Evolutionary conservation across 2,329 filamentous ascomycete species (phyloP).

Genomic region (Exophiala oligosperma): DNA sequence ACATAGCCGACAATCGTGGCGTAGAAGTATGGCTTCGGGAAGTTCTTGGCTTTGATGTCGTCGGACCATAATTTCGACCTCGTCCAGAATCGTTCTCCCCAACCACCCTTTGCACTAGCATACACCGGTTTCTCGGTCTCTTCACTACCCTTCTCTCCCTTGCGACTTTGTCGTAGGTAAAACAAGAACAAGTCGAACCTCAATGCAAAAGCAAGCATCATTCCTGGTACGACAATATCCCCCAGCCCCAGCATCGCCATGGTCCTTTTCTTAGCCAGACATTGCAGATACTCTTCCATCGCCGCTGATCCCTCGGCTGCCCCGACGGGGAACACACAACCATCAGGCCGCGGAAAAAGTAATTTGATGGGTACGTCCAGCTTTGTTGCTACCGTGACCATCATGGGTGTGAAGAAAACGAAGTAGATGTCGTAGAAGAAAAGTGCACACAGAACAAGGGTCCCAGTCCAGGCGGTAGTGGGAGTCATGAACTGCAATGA

Average conservation of each 20-base stretch:
- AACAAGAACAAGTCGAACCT: constrained; percentile 88
- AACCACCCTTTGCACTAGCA: constrained; percentile 65
- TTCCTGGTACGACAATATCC: constrained; percentile 90
- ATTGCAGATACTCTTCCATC: constrained; percentile 28
- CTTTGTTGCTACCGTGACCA: constrained; percentile 71
- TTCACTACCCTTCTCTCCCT: constrained; percentile 25
- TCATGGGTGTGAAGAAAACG: constrained; percentile 55
- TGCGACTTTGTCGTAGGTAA: constrained; percentile 65
- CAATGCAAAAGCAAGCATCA: constrained; percentile 83
- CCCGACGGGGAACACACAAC: constrained; percentile 36
- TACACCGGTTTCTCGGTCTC: constrained; percentile 38
- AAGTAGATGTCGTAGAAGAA: constrained; percentile 93
- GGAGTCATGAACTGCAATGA: constrained; percentile 83
- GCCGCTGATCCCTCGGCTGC: constrained; percentile 36
- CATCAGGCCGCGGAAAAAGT: constrained; percentile 68
- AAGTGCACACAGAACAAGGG: constrained; percentile 71
- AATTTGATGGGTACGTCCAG: constrained; percentile 93
- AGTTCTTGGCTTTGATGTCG: constrained; percentile 49
- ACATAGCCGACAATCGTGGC: constrained; percentile 76
- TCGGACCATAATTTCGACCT: constrained; percentile 35
- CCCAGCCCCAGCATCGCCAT: constrained; percentile 83
- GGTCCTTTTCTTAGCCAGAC: constrained; percentile 34
- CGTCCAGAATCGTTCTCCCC: constrained; percentile 85
- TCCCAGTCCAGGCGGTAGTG: constrained; percentile 81
- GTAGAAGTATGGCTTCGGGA: constrained; percentile 83